These are phyloP conservation scores for Cinnamomum chago DNA, from an alignment of 164 flowering plant species.

Conservation along the genomic window DNA sequence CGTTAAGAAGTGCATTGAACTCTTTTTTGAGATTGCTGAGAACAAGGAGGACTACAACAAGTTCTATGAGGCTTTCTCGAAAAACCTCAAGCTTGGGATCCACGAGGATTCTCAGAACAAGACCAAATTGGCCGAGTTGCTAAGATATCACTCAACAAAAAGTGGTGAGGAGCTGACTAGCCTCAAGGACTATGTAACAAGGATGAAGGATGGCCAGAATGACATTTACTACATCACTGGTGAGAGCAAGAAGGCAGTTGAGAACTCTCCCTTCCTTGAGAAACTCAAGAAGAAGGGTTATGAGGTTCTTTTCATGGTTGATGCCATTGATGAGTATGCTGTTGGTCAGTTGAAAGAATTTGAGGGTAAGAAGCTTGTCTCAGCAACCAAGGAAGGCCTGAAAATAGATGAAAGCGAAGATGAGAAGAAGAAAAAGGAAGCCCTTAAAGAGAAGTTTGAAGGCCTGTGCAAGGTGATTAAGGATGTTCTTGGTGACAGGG, in stretches of 20 bases:
- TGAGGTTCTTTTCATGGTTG: slow-evolving; percentile 27
- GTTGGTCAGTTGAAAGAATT: slow-evolving; percentile 21
- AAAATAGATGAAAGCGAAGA: slow-evolving; percentile 16
- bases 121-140: slow-evolving; percentile 31
- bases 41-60: slow-evolving; percentile 27
- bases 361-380: slow-evolving; percentile 23
- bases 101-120: slow-evolving; percentile 40
- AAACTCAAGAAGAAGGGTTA: slow-evolving; percentile 28
- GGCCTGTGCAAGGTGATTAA: slow-evolving; percentile 23
- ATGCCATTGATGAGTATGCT: slow-evolving; percentile 28
- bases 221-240: slow-evolving; percentile 26
- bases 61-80: slow-evolving; percentile 33
- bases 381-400: slow-evolving; percentile 27
- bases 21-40: slow-evolving; percentile 30
- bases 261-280: slow-evolving; percentile 30
- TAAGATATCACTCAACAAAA: slow-evolving; percentile 34
- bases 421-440: slow-evolving; percentile 17
- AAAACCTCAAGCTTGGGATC: slow-evolving; percentile 38
- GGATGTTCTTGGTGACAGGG: slow-evolving; percentile 19
- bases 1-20: slow-evolving; percentile 37
- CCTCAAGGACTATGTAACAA: slow-evolving; percentile 20
- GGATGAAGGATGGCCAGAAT: slow-evolving; percentile 31
- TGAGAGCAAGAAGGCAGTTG: slow-evolving; percentile 26
- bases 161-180: slow-evolving; percentile 50
- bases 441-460: slow-evolving; percentile 13